Percentiles rank a stretch among this genome's conserved stretches.
These are phyloP conservation scores for Trametes hirsuta DNA, from an alignment of 1,284 basidiomycete genomes.

Conservation along the genomic window DNA sequence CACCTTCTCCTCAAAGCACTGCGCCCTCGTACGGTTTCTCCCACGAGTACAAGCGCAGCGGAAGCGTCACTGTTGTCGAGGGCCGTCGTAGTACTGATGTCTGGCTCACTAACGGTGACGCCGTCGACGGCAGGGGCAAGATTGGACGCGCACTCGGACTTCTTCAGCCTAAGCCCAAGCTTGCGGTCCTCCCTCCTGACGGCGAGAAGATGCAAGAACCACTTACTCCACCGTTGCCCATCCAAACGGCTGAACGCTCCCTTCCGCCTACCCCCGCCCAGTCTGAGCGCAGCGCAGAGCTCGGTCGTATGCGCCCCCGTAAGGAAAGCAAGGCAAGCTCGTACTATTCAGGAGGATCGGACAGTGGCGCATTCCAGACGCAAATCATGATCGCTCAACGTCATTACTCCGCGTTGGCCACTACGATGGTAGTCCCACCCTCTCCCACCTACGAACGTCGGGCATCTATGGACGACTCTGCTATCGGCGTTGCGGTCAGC, in stretches of 20 bases:
- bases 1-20: slow-evolving; percentile 45
- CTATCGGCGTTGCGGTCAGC: slow-evolving; percentile 38
- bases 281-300: slow-evolving; percentile 56
- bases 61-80: slow-evolving; percentile 67
- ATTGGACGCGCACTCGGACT: slow-evolving; percentile 60
- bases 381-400: slow-evolving; percentile 69
- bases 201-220: slow-evolving; percentile 42
- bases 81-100: slow-evolving; percentile 70
- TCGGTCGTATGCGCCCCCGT: slow-evolving; percentile 48
- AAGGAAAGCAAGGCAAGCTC: slow-evolving; percentile 59
- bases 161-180: slow-evolving; percentile 61
- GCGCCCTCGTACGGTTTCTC: slow-evolving; percentile 43
- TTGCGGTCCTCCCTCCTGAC: slow-evolving; percentile 63
- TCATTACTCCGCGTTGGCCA: slow-evolving; percentile 68
- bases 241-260: slow-evolving; percentile 37
- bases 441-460: slow-evolving; percentile 44
- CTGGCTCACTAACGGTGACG: slow-evolving; percentile 69
- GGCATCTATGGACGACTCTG: slow-evolving; percentile 35
- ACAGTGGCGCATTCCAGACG: slow-evolving; percentile 52
- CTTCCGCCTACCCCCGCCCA: slow-evolving; percentile 50
- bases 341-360: slow-evolving; percentile 52
- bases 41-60: slow-evolving; percentile 63
- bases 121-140: slow-evolving; percentile 62
- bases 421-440: slow-evolving; percentile 56
- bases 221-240: slow-evolving; percentile 41